Evolutionary conservation across 495 filamentous ascomycete species (phyloP), one percentile per base, ranked within the genome.

Genomic region (Neurospora sp.): DNA sequence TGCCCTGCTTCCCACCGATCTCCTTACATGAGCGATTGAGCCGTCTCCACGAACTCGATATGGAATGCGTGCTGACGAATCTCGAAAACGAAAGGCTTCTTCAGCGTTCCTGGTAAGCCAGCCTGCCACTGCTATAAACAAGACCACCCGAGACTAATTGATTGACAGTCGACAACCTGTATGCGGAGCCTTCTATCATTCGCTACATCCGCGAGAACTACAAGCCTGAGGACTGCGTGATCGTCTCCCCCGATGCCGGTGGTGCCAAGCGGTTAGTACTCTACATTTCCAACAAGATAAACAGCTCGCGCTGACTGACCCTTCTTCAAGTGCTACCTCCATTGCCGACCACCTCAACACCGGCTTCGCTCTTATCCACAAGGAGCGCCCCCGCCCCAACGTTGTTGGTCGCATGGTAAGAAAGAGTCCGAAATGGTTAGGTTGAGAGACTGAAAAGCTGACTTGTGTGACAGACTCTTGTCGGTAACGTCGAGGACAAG

Each of bases 341-440:
- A 97, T 98, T 72, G 96, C 96, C 70, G 96, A 98, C 81, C 91
- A 94, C 31, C 89, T 99, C 68, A 94, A 98, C 78, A 90, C 94
- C 70, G 92, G 92, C 75, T 99, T 99, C 82, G 96, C 96, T n/a
- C 89, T 99, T 40, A 99, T 99, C 79, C 96, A 98, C 89, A 98
- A 98, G 84, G 95, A 98, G 83, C 94, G 96, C 70, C 91, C 94
- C 1, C 88, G 94, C 31, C 95, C 96, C 70, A 98, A 97, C 80
- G 96, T 97, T 81, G 95, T 98, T 74, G 93, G 92, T 27, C 92
- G 92, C 76, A 99, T 99, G 96, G 94, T 97, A 31, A 87, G 94
- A 37, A 59, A 17, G n/a, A 90, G 71, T 89, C 88, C 48, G 88
- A 89, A 73, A 87, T 91, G 41, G 82, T 83, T 65, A 87, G 40